A percentile compares a stretch with the other conserved stretches of the same genome.
phyloP scores from a whole-genome alignment of 169 alveolate species.

The Plasmodium cynomolgi region DNA sequence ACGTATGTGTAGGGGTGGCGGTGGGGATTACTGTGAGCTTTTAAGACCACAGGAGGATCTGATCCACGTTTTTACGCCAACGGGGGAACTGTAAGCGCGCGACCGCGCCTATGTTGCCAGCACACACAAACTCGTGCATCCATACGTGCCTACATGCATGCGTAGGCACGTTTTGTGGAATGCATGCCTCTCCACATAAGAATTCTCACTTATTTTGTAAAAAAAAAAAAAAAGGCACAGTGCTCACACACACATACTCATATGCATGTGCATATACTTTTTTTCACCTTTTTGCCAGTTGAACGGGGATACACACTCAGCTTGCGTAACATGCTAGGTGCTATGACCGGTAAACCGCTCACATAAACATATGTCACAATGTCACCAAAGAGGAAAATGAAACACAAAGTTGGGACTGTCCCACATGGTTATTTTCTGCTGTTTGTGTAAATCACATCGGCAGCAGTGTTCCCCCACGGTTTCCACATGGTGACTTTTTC shows the following conservation, averaged over 20 bases:
- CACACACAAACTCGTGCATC: background rate
- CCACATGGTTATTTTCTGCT: background rate
- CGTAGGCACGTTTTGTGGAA: background rate
- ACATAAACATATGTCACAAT: background rate
- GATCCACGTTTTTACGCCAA: background rate
- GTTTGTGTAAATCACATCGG: background rate
- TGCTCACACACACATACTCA: background rate
- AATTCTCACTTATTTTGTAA: background rate
- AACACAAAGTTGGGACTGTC: background rate
- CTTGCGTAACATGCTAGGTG: background rate
- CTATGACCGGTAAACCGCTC: background rate
- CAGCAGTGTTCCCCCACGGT: background rate
- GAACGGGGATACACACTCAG: background rate
- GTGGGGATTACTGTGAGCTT: background rate
- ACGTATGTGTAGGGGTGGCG: background rate
- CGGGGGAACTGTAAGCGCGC: conserved; percentile 10
- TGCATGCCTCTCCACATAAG: conserved; percentile 1
- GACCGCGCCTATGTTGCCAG: background rate
- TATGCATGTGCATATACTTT: background rate
- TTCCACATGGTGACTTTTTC: background rate
- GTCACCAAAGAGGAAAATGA: background rate
- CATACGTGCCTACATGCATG: background rate
- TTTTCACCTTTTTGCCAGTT: background rate
- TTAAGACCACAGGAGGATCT: background rate
- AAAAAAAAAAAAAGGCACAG: background rate